These are phyloP conservation scores for Ilex asprella DNA, from an alignment of 257 asterid species.

Conservation along the genomic window DNA sequence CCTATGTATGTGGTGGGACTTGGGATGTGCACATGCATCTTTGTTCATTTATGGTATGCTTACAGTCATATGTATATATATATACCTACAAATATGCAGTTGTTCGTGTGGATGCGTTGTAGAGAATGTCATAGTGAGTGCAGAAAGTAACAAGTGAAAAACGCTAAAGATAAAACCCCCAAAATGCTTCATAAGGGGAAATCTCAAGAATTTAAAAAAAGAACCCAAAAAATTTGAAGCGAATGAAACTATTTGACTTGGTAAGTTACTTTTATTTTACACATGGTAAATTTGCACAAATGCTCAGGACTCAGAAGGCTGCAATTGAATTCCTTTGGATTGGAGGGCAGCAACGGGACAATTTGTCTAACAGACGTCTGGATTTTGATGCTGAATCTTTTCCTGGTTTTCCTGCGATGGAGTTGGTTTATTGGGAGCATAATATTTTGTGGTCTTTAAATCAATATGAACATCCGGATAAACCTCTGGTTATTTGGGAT, in stretches of 20 bases:
- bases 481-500: slow-evolving; percentile 72
- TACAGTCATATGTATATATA: slow-evolving; percentile 1
- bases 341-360: slow-evolving; percentile 85
- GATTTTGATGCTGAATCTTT: slow-evolving; percentile 32
- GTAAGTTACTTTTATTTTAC: background rate
- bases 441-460: slow-evolving; percentile 62
- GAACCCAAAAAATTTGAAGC: too few species aligned
- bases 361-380: slow-evolving; percentile 20
- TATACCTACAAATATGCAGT: too few species aligned
- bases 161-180: too few species aligned
- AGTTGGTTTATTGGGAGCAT: slow-evolving; percentile 55
- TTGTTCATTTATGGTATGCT: background rate
- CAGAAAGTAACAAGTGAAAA: too few species aligned
- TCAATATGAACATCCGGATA: slow-evolving; percentile 35
- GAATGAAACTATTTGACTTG: background rate
- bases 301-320: slow-evolving; percentile 56
- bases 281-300: slow-evolving; percentile 1
- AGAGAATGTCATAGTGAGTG: too few species aligned
- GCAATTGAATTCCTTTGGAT: slow-evolving; percentile 79
- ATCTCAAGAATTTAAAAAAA: too few species aligned
- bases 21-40: background rate
- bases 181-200: too few species aligned
- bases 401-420: slow-evolving; percentile 58
- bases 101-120: too few species aligned
- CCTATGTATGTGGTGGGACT: too few species aligned